Base-by-base conservation (phyloP, 108 stramenopile genomes). In the Aurantiochytrium sp. region DNA sequence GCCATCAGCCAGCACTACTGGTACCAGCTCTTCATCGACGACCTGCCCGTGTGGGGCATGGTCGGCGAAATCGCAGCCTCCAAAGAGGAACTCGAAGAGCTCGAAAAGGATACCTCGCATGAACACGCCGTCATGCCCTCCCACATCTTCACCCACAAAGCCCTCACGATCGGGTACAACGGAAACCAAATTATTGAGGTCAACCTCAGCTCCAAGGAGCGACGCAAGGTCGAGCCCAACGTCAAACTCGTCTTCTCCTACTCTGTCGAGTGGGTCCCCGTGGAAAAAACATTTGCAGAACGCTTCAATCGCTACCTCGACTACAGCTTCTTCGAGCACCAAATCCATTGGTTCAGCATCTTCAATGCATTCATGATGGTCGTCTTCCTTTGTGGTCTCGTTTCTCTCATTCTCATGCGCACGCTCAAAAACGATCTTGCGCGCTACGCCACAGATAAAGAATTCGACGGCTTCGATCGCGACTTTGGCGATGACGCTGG, bases 21-120 rank as follows among this genome's bases (percentile, higher is more conserved):
- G 92, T 98, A 98, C 92, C 97, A 98, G 93, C 95, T 99, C 95
- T 98, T 97, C 89, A 87, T 98, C 59, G 98, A 99, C 87, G 98
- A 98, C 88, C 93, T 99, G 59, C 98, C 98, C 42, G 92, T 98
- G 12, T 99, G 97, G 97, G 97, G 97, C 35, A 97, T 97, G 96
- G 97, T 99, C 28, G 98, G 98, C 49, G 96, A 97, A 92, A 94
- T 96, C 93, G 91, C 95, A 47, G 94, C 94, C 60, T 90, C 90
- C 58, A 49, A 92, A 43, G 88, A 88, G 16, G 55, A 35, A 44
- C 88, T 88, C 19, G 88, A 59, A 45, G 28, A 88, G 53, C 60
- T 88, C 4, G 72, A 90, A 83, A 88, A 51, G 21, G 58, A 93
- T 25, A 73, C 94, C 45, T 94, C 93, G 44, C 93, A 55, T 69